phyloP scores from a whole-genome alignment of 225 moss, liverwort and hornwort species.

The Lunularia cruciata region DNA sequence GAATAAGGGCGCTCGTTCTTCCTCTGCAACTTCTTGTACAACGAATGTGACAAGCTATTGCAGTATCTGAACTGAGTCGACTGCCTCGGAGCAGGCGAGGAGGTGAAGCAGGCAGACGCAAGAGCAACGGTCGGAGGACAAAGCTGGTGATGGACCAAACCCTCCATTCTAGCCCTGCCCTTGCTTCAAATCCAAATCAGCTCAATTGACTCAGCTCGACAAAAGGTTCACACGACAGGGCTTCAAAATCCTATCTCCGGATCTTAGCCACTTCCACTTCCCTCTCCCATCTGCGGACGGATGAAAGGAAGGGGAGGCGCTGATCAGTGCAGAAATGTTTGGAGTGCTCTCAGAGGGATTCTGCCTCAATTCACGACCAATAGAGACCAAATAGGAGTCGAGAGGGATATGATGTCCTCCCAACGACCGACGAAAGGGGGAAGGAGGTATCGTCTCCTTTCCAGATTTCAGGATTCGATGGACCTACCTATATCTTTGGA shows the following conservation, averaged over 20 bases:
- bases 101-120: neutral
- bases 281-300: neutral
- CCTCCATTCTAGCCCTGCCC: constrained; percentile 10
- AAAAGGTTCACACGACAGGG: too few relatives aligned
- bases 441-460: too few relatives aligned
- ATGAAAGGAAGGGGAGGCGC: neutral
- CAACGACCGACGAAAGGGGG: too few relatives aligned
- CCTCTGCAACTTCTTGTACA: neutral
- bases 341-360: too few relatives aligned
- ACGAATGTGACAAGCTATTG: neutral
- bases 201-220: neutral
- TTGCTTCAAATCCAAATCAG: neutral
- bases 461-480: too few relatives aligned
- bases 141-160: constrained; percentile 8
- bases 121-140: constrained; percentile 6
- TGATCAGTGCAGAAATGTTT: too few relatives aligned
- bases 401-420: too few relatives aligned
- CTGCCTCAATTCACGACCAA: too few relatives aligned
- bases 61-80: neutral
- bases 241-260: neutral
- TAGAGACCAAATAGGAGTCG: too few relatives aligned
- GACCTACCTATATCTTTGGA: too few relatives aligned
- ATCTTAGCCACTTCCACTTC: neutral
- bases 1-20: neutral
- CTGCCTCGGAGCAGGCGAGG: neutral